These are phyloP conservation scores for Paraleonurus japonicus DNA, from an alignment of 257 asterid genomes.

Conservation along the genomic window DNA sequence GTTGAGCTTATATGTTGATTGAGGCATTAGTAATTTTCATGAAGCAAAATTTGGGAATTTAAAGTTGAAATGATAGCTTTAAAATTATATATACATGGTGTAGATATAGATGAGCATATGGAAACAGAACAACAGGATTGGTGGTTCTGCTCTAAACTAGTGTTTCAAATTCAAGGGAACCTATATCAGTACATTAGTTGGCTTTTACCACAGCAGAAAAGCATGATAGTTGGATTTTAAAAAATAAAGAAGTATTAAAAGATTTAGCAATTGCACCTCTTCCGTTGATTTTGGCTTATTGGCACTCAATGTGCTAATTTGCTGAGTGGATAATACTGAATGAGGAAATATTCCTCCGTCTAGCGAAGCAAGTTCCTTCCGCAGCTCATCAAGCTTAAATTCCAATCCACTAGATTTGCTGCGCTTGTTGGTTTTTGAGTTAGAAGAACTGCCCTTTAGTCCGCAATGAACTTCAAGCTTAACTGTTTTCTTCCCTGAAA, in stretches of 20 bases:
- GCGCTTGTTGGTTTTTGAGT: slow-evolving; percentile 52
- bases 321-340: slow-evolving; percentile 85
- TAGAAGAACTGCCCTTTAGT: slow-evolving; percentile 37
- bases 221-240: background rate
- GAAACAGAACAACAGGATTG: background rate
- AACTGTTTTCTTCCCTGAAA: slow-evolving; percentile 66
- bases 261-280: slow-evolving; percentile 49
- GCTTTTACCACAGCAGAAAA: background rate
- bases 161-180: background rate
- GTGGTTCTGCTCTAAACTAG: background rate
- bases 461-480: slow-evolving; percentile 63
- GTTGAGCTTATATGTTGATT: background rate
- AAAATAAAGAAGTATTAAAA: background rate
- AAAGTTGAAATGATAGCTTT: no score
- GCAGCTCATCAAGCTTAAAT: slow-evolving; percentile 75
- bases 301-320: slow-evolving; percentile 52
- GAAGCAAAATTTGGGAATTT: background rate
- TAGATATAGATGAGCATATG: background rate
- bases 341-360: slow-evolving; percentile 95
- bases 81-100: background rate
- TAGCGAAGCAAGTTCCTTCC: slow-evolving; percentile 70
- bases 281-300: slow-evolving; percentile 61
- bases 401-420: slow-evolving; percentile 59
- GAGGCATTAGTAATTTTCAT: background rate
- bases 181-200: background rate